Evolutionary conservation across 2,329 filamentous ascomycete genomes (phyloP), one percentile per base, ranked within the genome.

Genomic region (Phaeomoniella chlamydospora): DNA sequence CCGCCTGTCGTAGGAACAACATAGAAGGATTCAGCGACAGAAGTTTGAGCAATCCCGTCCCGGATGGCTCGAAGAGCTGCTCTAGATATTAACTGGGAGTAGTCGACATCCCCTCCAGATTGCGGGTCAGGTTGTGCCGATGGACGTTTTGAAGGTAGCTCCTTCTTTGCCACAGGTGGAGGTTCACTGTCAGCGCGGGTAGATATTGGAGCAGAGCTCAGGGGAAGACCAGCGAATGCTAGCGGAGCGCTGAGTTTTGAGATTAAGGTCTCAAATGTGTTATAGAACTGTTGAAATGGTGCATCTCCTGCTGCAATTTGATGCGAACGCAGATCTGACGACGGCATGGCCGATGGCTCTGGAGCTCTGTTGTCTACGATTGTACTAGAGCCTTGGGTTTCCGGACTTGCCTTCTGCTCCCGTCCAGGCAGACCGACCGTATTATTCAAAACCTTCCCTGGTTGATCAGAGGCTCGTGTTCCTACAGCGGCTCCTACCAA

Each of bases 1-100:
- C 88, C 86, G 4, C 90, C 88, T 13, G 82, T 85, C 0, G 83
- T 82, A 3, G 88, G 90, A 1, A 98, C 90, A 1, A 96, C 81
- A 54, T 94, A 96, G 61, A 98, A 98, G 5, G 82, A 90, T 44
- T 74, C 70, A 4, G 65, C 64, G 3, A 58, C 43, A 48, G 82
- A 81, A 5, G 34, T 13, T 10, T 15, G 18, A 5, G 36, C 31
- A 35, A 61, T 57, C 33, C 79, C 77, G 38, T 82, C 77, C 14
- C 75, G 70, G 30, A 94, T 69, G 1, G 87, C 84, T 35, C 79
- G 73, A 37, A 96, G 69, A 3, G 88, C 84, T 10, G 88, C 85
- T 45, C 76, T 77, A 29, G 86, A 94, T 54, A 92, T 92, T 18
- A 93, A 73, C 41, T 78, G 81, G 46, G 74, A 77, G 16, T 94